A percentile compares a stretch with the other conserved stretches of the same genome.
Conservation (phyloP, 2,329 filamentous ascomycete genomes). For the Penicillium hordei region DNA sequence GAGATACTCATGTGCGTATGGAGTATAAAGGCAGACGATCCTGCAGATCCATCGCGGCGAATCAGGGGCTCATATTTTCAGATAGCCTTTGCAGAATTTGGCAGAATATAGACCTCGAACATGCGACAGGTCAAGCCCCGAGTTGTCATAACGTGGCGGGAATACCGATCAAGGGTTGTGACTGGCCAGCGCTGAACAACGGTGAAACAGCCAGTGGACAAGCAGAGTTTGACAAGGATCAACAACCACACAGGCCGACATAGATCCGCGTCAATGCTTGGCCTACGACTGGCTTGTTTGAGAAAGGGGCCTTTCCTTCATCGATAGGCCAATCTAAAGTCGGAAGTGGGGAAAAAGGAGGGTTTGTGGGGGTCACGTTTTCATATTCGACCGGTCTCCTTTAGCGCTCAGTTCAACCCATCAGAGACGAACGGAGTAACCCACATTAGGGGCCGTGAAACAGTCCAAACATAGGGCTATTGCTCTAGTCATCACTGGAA, state of each 20-base stretch:
- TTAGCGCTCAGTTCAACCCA: constrained; percentile 6
- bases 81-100: background rate
- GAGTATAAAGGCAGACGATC: background rate
- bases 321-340: constrained; percentile 13
- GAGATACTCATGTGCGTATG: background rate
- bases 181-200: constrained; percentile 16
- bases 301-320: constrained; percentile 16
- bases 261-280: constrained; percentile 14
- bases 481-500: background rate
- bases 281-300: constrained; percentile 17
- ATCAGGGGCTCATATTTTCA: background rate
- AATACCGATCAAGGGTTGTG: constrained; percentile 2
- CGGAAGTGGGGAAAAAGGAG: constrained; percentile 7
- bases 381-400: background rate
- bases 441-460: background rate
- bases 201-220: constrained; percentile 19
- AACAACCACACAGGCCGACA: constrained; percentile 7
- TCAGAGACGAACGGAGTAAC: background rate
- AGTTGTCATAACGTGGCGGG: constrained; percentile 6
- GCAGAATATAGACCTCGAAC: constrained; percentile 8
- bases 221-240: constrained; percentile 8
- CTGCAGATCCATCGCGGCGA: background rate
- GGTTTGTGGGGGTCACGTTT: background rate
- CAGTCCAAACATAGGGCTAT: background rate
- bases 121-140: constrained; percentile 13